Conservation (phyloP, 2,329 filamentous ascomycete genomes). For the Fusarium pseudograminearum region DNA sequence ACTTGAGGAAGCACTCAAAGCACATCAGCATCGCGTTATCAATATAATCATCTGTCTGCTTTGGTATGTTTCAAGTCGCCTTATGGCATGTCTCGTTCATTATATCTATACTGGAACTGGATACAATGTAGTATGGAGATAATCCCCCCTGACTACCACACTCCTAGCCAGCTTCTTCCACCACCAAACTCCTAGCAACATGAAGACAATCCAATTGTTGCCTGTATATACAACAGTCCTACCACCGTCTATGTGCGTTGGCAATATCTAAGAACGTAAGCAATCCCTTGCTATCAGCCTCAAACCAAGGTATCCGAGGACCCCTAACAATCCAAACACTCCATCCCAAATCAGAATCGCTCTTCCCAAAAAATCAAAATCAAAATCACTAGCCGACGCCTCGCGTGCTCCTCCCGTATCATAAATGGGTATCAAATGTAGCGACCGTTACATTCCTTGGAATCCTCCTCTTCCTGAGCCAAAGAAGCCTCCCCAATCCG, state of each 20-base stretch:
- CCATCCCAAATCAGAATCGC: slow-evolving; percentile 42
- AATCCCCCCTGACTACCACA: slow-evolving; percentile 17
- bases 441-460: slow-evolving; percentile 57
- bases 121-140: slow-evolving; percentile 17
- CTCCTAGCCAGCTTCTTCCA: slow-evolving; percentile 7
- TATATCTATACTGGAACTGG: slow-evolving; percentile 22
- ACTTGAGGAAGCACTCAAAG: not conserved
- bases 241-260: slow-evolving; percentile 35
- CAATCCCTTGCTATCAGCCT: slow-evolving; percentile 27
- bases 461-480: slow-evolving; percentile 58
- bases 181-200: not conserved
- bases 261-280: slow-evolving; percentile 36
- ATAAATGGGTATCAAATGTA: slow-evolving; percentile 56
- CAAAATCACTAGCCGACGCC: slow-evolving; percentile 44
- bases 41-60: not conserved
- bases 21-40: not conserved
- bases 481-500: slow-evolving; percentile 62
- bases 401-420: slow-evolving; percentile 48
- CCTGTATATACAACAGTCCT: slow-evolving; percentile 31
- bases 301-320: slow-evolving; percentile 17
- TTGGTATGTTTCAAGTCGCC: not conserved
- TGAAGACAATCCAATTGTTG: slow-evolving; percentile 17
- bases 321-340: slow-evolving; percentile 27
- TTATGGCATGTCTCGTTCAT: slow-evolving; percentile 31
- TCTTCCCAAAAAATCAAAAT: slow-evolving; percentile 39